Evolutionary conservation across 441 rosid genomes (phyloP).

Genomic region (Syzygium malaccense): DNA sequence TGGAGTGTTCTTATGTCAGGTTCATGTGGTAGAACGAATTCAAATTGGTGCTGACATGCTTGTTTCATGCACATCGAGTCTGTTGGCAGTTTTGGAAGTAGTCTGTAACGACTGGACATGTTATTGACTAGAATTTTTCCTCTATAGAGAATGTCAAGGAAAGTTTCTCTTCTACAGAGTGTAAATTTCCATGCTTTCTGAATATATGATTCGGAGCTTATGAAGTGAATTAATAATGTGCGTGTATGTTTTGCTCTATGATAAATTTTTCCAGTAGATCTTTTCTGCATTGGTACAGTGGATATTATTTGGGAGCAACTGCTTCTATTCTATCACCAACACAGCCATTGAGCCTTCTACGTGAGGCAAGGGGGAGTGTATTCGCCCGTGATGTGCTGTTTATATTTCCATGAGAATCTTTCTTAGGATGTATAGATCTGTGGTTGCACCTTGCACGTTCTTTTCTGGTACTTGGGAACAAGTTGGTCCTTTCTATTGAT

Average conservation of each 20-base stretch:
- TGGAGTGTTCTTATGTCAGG: background rate
- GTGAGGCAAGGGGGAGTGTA: background rate
- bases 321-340: background rate
- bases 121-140: background rate
- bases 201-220: background rate
- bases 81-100: background rate
- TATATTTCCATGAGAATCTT: background rate
- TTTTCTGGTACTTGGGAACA: background rate
- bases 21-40: background rate
- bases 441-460: background rate
- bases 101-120: background rate
- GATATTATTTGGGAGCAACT: background rate
- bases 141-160: background rate
- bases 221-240: background rate
- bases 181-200: background rate
- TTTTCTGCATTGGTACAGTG: background rate
- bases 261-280: background rate
- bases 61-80: background rate
- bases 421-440: background rate
- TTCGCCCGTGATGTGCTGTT: background rate
- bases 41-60: background rate
- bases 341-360: background rate
- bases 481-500: background rate
- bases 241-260: background rate
- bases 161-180: background rate